Evolutionary conservation across 108 stramenopile species (phyloP), one percentile per base, ranked within the genome.

Genomic region (Fistulifera pelliculosa): DNA sequence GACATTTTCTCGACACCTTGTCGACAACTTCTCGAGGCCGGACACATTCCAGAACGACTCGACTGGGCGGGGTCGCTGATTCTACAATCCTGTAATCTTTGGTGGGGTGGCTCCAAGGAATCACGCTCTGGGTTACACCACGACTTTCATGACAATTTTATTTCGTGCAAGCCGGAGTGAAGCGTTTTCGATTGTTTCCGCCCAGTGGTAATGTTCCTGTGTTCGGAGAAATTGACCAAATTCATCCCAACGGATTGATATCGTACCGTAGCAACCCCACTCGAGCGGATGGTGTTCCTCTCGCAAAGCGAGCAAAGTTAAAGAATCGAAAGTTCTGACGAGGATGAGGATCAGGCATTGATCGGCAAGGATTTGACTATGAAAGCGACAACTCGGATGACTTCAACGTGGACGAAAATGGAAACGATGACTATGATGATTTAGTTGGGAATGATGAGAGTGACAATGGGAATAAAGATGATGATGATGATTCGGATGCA

Each of bases 61-160:
- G 8, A 61, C 1, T 51, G 41, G 49, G 66, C 59, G 0, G 51
- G 50, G 12, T 69, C 70, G 49, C 61, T 98, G 18, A 57, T 94
- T 2, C 77, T 83, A 0, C 60, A 76, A 27, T 84, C 78, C 44
- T 68, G 82, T 52, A 96, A 99, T 64, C 38, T 96, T n/a, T 97
- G 96, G 96, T 80, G 93, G 72, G 93, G 96, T 1, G 54, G 43
- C 27, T 45, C 60, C 18, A 23, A 21, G n/a, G 70, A 62, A 18
- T 19, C 60, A 0, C 76, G 81, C 24, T 78, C 73, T 7, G 97
- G 98, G 6, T 75, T 99, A 31, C 98, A 99, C 69, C 98, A 99
- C 50, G 98, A 99, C 65, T 97, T 81, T 80, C 98, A 99, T 65
- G 98, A 99, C 73, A 99, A 99, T 62, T 99, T 15, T 98, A 98